Conservation (phyloP, 805 yeast species). For the Spathaspora arborariae region DNA sequence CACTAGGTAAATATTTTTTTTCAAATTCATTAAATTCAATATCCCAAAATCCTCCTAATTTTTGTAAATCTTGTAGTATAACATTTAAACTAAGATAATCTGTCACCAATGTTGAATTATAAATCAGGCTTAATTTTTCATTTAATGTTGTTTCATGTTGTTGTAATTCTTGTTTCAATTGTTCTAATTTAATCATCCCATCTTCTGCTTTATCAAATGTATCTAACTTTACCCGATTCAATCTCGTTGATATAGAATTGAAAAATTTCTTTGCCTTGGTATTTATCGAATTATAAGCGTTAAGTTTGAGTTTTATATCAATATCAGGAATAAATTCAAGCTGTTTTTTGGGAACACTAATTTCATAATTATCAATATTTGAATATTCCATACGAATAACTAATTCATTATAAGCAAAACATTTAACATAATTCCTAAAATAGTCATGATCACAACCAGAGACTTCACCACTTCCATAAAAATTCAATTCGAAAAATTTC, state of each 20-base stretch:
- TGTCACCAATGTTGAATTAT: conserved; percentile 52
- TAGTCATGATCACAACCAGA: conserved; percentile 72
- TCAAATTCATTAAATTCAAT: conserved; percentile 77
- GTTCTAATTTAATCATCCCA: conserved; percentile 57
- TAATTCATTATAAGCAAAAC: conserved; percentile 75
- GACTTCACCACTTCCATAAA: conserved; percentile 49
- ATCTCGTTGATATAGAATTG: conserved; percentile 63
- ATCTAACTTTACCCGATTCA: conserved; percentile 74
- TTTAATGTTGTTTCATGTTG: conserved; percentile 48
- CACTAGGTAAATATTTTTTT: conserved; percentile 76
- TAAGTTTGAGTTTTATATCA: conserved; percentile 65
- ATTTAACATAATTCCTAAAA: conserved; percentile 75
- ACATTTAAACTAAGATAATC: conserved; percentile 69
- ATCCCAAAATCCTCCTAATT: conserved; percentile 85
- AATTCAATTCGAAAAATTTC: conserved; percentile 80
- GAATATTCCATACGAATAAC: conserved; percentile 79
- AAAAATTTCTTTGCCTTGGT: conserved; percentile 60
- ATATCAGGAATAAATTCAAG: conserved; percentile 69
- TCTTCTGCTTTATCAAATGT: conserved; percentile 67
- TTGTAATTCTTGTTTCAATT: conserved; percentile 50
- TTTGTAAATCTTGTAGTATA: conserved; percentile 69
- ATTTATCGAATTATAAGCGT: conserved; percentile 51
- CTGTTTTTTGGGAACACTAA: conserved; percentile 71
- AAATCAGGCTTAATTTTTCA: conserved; percentile 47
- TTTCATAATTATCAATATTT: conserved; percentile 69